Percentiles rank a stretch among this genome's conserved stretches.
These are phyloP conservation scores for Linum lewisii DNA, from an alignment of 345 rosid species.

Conservation along the genomic window DNA sequence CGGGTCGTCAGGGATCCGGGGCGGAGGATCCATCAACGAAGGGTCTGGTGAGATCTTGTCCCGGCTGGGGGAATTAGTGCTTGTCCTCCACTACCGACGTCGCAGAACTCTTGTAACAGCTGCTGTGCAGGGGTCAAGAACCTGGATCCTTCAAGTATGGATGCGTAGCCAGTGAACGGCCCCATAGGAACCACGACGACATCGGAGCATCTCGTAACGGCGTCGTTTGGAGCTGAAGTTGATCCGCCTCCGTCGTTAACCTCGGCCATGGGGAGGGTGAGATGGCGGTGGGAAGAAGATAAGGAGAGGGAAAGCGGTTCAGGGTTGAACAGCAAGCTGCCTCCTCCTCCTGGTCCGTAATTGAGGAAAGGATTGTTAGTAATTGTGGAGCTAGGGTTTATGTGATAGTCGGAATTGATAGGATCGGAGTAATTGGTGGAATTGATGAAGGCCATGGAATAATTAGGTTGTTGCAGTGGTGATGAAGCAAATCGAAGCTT, in stretches of 20 bases:
- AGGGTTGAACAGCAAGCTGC: not conserved
- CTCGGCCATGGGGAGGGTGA: constrained; percentile 25
- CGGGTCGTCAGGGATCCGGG: constrained; percentile 24
- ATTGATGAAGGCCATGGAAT: constrained; percentile 10
- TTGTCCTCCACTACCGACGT: constrained; percentile 39
- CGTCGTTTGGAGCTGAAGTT: constrained; percentile 30
- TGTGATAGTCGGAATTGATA: constrained; percentile 33
- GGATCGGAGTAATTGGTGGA: constrained; percentile 37
- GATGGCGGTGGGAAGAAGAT: constrained; percentile 42
- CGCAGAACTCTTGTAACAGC: constrained; percentile 67
- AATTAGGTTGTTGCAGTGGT: constrained; percentile 17
- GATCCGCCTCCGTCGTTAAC: constrained; percentile 12
- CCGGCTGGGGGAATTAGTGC: constrained; percentile 21
- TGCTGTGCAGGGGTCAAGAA: constrained; percentile 83
- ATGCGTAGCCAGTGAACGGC: constrained; percentile 74
- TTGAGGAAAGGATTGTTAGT: no score
- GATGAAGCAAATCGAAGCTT: constrained; percentile 57
- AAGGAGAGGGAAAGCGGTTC: constrained; percentile 43
- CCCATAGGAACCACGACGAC: constrained; percentile 50
- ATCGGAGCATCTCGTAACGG: constrained; percentile 33
- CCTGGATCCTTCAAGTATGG: constrained; percentile 67
- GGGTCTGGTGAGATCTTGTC: constrained; percentile 39
- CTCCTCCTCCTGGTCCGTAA: constrained; percentile 24
- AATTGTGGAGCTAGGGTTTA: constrained; percentile 24
- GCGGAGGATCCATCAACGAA: constrained; percentile 41